A percentile compares a stretch with the other conserved stretches of the same genome.
Conservation (phyloP, 495 filamentous ascomycete species). For the Cudoniella acicularis region DNA sequence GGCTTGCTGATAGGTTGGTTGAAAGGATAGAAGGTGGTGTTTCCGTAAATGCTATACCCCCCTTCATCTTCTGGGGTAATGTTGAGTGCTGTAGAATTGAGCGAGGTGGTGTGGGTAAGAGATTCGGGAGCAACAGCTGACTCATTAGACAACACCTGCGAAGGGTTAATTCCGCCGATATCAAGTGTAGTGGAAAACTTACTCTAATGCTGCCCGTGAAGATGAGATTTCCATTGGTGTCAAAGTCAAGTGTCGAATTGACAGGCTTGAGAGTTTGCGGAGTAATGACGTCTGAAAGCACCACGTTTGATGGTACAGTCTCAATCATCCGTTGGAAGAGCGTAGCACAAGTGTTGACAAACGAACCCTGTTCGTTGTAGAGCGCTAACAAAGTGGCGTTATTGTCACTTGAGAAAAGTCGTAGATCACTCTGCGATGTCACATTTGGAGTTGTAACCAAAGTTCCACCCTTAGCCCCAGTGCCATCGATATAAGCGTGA, state of each 20-base stretch:
- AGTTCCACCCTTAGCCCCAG: constrained; percentile 20
- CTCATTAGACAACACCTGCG: no score
- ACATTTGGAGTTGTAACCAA: constrained; percentile 30
- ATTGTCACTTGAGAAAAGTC: constrained; percentile 37
- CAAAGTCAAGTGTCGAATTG: constrained; percentile 17
- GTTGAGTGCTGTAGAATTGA: background rate
- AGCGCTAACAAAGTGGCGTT: constrained; percentile 36
- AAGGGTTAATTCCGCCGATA: background rate
- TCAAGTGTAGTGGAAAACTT: background rate
- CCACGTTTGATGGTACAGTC: constrained; percentile 33
- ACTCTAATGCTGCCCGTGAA: constrained; percentile 14
- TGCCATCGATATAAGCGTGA: constrained; percentile 15
- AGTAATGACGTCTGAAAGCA: constrained; percentile 30
- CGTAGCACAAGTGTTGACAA: constrained; percentile 29
- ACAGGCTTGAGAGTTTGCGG: constrained; percentile 15
- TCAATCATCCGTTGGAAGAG: constrained; percentile 41
- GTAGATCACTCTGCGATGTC: constrained; percentile 35
- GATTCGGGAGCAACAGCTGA: background rate
- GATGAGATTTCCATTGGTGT: constrained; percentile 5
- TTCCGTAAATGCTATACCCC: constrained; percentile 11
- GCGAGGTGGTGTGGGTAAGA: background rate
- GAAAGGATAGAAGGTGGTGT: constrained; percentile 15
- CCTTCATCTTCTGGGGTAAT: constrained; percentile 1
- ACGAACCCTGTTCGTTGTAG: constrained; percentile 25
- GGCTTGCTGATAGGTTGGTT: background rate